Base-by-base conservation (phyloP, 352 stramenopile genomes). In the Phytophthora sansomeana region DNA sequence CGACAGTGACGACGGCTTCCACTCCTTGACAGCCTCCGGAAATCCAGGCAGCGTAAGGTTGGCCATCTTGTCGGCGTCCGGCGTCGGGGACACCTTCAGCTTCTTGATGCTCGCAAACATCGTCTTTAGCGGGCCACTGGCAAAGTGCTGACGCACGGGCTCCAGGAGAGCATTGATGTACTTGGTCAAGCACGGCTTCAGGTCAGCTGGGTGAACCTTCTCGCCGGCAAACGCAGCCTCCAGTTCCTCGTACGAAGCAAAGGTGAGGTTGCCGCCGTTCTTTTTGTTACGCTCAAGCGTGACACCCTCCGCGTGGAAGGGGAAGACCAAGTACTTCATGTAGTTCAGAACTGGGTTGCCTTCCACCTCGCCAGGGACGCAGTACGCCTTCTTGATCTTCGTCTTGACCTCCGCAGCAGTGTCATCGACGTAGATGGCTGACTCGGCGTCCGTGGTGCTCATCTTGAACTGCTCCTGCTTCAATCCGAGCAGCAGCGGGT, bases 401-500 rank as follows among this genome's bases (percentile, higher is more conserved):
- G 85, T 89, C 75, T 98, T 98, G 50, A 98, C 91, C 67, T 98
- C 95, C 6, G 94, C 92, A 14, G 77, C 78, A 14, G 90, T 91
- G 82, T 99, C 97, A 72, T 99, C 97, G 83, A 99, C 98, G 77
- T 99, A 99, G 64, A 99, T 98, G 29, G 93, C 92, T 43, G 87
- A 98, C 80, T 99, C 97, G 11, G 97, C 93, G 90, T 99, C 97
- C 47, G 92, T 98, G 78, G 99, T 99, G 72, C 83, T 98, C 98
- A 99, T 99, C 87, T 99, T 99, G 73, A 98, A 92, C 84, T 99
- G 97, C 14, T 98, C 98, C 74, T 98, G 96, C 81, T 99, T 99
- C 19, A 99, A 78, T 0, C 98, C 97, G 51, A 97, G 96, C 21
- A 99, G 83, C 92, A 99, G 97, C 67, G 98, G 97, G 84, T 99